Evolutionary conservation across 352 stramenopile genomes (phyloP).

Genomic region (Globisporangium heterothallicum): DNA sequence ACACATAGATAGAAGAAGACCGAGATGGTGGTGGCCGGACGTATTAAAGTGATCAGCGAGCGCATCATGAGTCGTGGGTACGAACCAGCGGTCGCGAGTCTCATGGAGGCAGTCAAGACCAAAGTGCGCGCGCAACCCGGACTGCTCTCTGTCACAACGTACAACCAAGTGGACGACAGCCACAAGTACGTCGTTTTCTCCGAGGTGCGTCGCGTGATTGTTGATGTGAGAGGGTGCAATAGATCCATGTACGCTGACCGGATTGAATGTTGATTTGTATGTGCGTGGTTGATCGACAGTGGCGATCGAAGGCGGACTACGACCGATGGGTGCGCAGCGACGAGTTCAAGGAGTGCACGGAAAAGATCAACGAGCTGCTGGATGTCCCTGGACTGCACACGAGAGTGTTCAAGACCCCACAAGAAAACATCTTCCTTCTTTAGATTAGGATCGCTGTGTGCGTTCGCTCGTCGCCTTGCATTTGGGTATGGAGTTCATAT

Average conservation of each 20-base stretch:
- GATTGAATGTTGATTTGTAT: background rate
- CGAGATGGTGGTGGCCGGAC: conserved; percentile 48
- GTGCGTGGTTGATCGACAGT: conserved; percentile 23
- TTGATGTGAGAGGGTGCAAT: background rate
- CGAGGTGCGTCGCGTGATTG: conserved; percentile 34
- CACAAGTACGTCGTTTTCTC: conserved; percentile 89
- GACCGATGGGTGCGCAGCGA: conserved; percentile 71
- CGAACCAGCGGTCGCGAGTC: conserved; percentile 71
- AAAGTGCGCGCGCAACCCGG: conserved; percentile 74
- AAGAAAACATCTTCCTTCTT: conserved; percentile 83
- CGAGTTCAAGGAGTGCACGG: conserved; percentile 73
- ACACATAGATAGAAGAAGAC: too few species aligned
- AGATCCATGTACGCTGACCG: background rate
- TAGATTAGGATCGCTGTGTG: conserved; percentile 16
- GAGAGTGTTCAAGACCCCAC: conserved; percentile 71
- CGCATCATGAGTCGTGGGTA: conserved; percentile 86
- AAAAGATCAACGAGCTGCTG: conserved; percentile 81
- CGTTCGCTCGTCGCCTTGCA: background rate
- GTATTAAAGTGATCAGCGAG: conserved; percentile 75
- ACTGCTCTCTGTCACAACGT: conserved; percentile 73
- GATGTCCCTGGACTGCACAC: conserved; percentile 79
- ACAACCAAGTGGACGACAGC: conserved; percentile 65
- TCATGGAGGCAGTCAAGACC: conserved; percentile 85
- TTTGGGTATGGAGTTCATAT: conserved; percentile 1
- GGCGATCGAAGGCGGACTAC: conserved; percentile 75